Base-by-base conservation (phyloP, 140 eudicot species). In the Cichorium intybus region DNA sequence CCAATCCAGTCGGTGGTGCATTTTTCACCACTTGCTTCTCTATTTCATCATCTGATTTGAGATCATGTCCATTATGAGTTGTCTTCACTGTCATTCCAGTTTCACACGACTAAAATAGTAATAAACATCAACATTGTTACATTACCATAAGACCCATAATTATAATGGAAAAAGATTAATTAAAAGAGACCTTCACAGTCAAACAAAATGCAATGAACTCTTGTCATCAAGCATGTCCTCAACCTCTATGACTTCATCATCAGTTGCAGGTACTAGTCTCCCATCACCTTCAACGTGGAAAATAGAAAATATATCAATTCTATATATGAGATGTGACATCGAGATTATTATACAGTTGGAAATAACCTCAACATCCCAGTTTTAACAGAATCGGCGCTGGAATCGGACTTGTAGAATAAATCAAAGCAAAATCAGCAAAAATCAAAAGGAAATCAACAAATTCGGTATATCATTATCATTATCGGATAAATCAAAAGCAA, bases 231-330 rank as follows among this genome's bases (percentile, higher is more conserved):
- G 78, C 70, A 88, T 80, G 79, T 88, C 83, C 37, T 87, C 97
- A 66, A 84, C 97, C 71, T 75, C 86, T 75, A 83, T 77, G 55
- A 93, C 85, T 79, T 88, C 99, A 60, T 93, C 97, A 55, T 85
- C 93, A 27, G 99, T 88, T 17, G 96, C 99, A 70, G 99, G 97
- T 55, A 92, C 86, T 57, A 85, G 77, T 73, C 74, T 85, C 62
- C 98, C 98, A 88, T 85, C 87, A 51, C 85, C 93, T 79, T 83
- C 96, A 78, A 92, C 96, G 96, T 92, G 68, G 26, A 80, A 48
- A 31, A n/a, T 17, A 4, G 18, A 62, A 2, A 14, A n/a, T n/a
- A n/a, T 37, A 29, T 29, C 14, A 48, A 31, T 48, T 23, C 60
- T 49, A 49, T 21, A 20, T 21, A 31, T 10, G 29, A 11, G 48